Base-by-base conservation (phyloP, 345 rosid genomes). In the Gossypium herbaceum region DNA sequence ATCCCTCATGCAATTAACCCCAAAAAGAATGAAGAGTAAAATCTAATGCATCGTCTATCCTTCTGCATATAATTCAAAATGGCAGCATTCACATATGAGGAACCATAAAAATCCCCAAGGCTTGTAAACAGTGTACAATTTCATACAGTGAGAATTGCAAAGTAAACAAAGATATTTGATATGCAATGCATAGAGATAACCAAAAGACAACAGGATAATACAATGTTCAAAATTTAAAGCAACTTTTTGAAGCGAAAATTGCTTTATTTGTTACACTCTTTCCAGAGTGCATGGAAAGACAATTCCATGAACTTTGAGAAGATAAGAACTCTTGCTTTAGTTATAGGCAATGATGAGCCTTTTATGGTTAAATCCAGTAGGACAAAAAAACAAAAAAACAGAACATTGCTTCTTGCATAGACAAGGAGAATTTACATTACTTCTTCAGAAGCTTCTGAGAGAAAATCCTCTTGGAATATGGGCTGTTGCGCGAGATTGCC, bases 391-490 rank as follows among this genome's bases (percentile, higher is more conserved):
- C 19, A 39, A 71, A 71, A 24, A 54, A 34, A 4, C 7, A 34
- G 41, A 47, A 56, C 27, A 9, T 56, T 9, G 73, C 45, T 71
- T 39, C 63, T 39, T 56, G 12, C 63, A 13, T 48, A 56, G 63
- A 71, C 25, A 19, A 11, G 73, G 47, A 52, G 60, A 77, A 64
- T 64, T 48, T 72, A 72, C 76, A 65, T 77, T 66, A 77, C 76
- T 77, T 77, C 73, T 77, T 77, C 62, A 58, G 62, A 58, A 58
- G 34, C 62, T 58, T 58, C 62, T 22, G 62, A 24, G 62, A 58
- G 29, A 58, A 24, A 58, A 58, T 58, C 34, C 62, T 10, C 62
- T 58, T 58, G 29, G 62, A 58, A 22, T 58, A 58, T 22, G 62
- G 62, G 62, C 62, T 58, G 62, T 58, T 57, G 62, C 62, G 62